phyloP scores from a whole-genome alignment of 768 basidiomycete genomes.

The Chlorophyllum brunneum region DNA sequence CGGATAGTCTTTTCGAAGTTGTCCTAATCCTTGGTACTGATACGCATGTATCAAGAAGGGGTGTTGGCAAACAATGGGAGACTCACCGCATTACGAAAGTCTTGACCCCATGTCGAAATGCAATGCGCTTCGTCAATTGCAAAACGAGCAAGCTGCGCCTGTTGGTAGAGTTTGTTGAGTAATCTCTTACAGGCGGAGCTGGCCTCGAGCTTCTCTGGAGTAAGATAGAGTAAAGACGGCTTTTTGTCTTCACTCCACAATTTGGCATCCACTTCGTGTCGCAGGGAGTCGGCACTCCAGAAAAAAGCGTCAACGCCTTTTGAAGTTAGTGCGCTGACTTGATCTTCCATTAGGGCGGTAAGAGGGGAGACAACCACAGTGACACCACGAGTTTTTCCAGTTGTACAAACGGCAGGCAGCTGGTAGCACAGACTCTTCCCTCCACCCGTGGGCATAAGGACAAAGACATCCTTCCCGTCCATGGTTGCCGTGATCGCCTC shows the following conservation, averaged over 20 bases:
- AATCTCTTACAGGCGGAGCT: conserved; percentile 53
- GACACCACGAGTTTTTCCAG: conserved; percentile 71
- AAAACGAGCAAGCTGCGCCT: conserved; percentile 72
- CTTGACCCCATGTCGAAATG: conserved; percentile 91
- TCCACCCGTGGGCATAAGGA: conserved; percentile 95
- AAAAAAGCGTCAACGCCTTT: conserved; percentile 69
- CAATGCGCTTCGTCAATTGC: conserved; percentile 98
- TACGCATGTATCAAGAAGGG: conserved; percentile 4
- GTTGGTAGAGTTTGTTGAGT: conserved; percentile 53
- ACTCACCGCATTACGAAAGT: conserved; percentile 81
- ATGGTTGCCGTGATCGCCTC: conserved; percentile 82
- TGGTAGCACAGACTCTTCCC: conserved; percentile 89
- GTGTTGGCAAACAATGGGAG: background rate
- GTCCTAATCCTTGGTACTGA: conserved; percentile 66
- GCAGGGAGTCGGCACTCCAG: conserved; percentile 55
- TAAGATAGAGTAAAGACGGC: conserved; percentile 78
- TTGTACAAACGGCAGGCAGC: conserved; percentile 80
- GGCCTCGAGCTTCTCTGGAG: conserved; percentile 83
- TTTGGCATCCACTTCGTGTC: conserved; percentile 38
- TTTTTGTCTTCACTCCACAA: conserved; percentile 39
- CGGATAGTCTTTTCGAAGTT: conserved; percentile 72
- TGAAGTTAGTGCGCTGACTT: conserved; percentile 62
- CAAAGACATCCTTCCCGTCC: conserved; percentile 82
- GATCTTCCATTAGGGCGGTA: conserved; percentile 85
- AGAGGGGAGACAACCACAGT: conserved; percentile 91